Base-by-base conservation (phyloP, 306 rosid species). In the Cyclanthera cordifolia region DNA sequence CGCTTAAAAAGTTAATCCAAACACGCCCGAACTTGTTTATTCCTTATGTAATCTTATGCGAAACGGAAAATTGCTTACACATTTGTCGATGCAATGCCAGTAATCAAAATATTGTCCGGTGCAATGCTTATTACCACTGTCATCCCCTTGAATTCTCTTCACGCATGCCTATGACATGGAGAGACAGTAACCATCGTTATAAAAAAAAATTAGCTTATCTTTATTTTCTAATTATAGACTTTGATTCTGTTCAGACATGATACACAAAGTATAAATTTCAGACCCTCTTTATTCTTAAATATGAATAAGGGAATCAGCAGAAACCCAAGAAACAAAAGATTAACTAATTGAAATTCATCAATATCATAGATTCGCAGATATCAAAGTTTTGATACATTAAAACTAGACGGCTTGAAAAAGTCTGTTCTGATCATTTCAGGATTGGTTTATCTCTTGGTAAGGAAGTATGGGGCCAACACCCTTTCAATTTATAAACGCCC, bases 91-190 rank as follows among this genome's bases (percentile, higher is more conserved):
- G 77, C 99, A 94, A 70, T 82, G 78, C 95, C 95, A 90, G 79
- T 86, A 86, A 81, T 94, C 99, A 73, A 94, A 94, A 81, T 88
- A 94, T 59, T 94, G 99, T 79, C 99, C 97, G 20, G 97, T 94
- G 80, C 97, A 94, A 73, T 94, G 99, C 88, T 90, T 86, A 77
- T 88, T 87, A 72, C 97, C 97, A 16, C 84, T 56, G 21, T 83
- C 95, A 74, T 94, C 99, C 0, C 86, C 94, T 8, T 85, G 78
- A 65, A 90, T 82, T 82, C 99, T 90, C 80, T 94, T 86, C 59
- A 88, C 78, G 43, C 97, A 94, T 46, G 85, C 96, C 99, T 90
- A 82, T 16, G 39, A 53, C 68, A 87, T 69, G 37, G 45, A 64
- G 51, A 65, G 27, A 41, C 32, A 71, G 24, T 65, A 51, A 4